Base-by-base conservation (phyloP, 768 basidiomycete species). In the Phlebiopsis gigantea region DNA sequence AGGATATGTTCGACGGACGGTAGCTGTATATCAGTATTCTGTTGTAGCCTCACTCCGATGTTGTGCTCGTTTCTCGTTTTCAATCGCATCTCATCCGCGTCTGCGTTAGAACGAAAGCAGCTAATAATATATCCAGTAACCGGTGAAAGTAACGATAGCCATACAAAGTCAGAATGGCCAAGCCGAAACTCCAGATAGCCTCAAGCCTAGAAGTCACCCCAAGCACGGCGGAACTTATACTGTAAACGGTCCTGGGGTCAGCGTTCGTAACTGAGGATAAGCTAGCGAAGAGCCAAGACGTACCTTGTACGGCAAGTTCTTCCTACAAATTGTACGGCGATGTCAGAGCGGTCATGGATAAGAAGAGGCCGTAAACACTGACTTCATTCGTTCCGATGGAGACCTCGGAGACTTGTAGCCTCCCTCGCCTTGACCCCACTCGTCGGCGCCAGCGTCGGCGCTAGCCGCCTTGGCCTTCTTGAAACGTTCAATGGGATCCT, bases 241-340 rank as follows among this genome's bases (percentile, higher is more conserved):
- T 93, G 83, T 72, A 88, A 77, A 44, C 79, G 81, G 58, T 72
- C 74, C 81, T 83, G 46, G 63, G 28, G 70, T 87, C 63, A 89
- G 79, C 64, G 63, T 71, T 70, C 70, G 73, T 51, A 66, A 57
- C 53, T 56, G 44, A 57, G 47, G 50, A 46, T 55, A 30, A 46
- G 60, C 6, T 24, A 22, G 21, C 45, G 28, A 39, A 52, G 51
- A 46, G 42, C 42, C 7, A 2, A 28, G 61, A 63, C 62, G 65
- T 76, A 93, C 90, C 87, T 93, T 93, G 81, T 93, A 93, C 14
- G 91, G 91, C 52, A 90, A 61, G 67, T 92, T 92, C 73, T 80
- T 88, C 69, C 34, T 39, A 39, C 12, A 39, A 39, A 17, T 9
- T 3, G 8, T 39, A 9, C n/a, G n/a, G 87, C 86, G 65, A 19